Conservation (phyloP, 768 basidiomycete species). For the Suillus sp. region DNA sequence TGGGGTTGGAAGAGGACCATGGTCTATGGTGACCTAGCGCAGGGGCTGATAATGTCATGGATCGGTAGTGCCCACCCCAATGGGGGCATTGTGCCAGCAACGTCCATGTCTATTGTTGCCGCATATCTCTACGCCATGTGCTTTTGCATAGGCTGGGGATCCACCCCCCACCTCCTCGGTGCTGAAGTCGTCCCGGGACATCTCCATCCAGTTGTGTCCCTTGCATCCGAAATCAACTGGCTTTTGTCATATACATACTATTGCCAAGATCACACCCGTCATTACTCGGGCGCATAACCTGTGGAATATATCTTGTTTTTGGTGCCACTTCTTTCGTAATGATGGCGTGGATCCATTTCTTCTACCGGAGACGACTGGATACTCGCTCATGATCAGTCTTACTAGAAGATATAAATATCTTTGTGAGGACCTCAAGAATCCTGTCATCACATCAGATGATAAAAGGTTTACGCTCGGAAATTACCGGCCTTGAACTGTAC, state of each 20-base stretch:
- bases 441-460: too few species aligned
- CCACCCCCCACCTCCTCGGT: slow-evolving; percentile 36
- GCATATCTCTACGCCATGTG: slow-evolving; percentile 39
- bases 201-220: slow-evolving; percentile 34
- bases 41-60: slow-evolving; percentile 38
- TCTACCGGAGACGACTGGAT: too few species aligned
- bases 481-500: too few species aligned
- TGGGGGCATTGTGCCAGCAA: slow-evolving; percentile 26
- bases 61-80: slow-evolving; percentile 35
- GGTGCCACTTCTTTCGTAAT: slow-evolving; percentile 33
- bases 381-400: too few species aligned
- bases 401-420: too few species aligned
- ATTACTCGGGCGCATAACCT: slow-evolving; percentile 32
- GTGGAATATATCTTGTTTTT: slow-evolving; percentile 36
- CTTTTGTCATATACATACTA: slow-evolving; percentile 40
- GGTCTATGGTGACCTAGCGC: slow-evolving; percentile 37
- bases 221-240: slow-evolving; percentile 37
- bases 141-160: slow-evolving; percentile 39
- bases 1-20: slow-evolving; percentile 39
- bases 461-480: too few species aligned
- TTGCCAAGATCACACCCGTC: slow-evolving; percentile 38
- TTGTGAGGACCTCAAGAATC: too few species aligned
- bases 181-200: slow-evolving; percentile 40
- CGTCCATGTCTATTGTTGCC: slow-evolving; percentile 38
- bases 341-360: slow-evolving; percentile 37